phyloP scores from a whole-genome alignment of 495 filamentous ascomycete genomes.

The Penicillium lagena region DNA sequence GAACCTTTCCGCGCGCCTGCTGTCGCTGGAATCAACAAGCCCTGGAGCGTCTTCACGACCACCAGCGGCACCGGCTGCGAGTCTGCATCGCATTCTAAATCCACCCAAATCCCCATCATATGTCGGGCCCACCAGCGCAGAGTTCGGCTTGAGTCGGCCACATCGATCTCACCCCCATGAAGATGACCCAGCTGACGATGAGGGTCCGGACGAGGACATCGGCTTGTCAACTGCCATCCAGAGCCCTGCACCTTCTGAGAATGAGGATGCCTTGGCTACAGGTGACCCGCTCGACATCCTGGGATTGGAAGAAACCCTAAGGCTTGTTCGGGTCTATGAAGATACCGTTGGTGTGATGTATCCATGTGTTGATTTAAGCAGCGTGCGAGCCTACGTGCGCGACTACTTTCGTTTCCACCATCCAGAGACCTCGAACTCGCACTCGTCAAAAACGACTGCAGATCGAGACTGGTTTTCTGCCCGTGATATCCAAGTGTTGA shows the following conservation, averaged over 20 bases:
- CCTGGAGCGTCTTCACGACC: not conserved
- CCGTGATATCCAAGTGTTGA: slow-evolving; percentile 63
- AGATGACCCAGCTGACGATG: not conserved
- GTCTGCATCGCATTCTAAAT: slow-evolving; percentile 30
- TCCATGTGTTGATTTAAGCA: slow-evolving; percentile 66
- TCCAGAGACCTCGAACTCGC: slow-evolving; percentile 22
- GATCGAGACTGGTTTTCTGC: slow-evolving; percentile 54
- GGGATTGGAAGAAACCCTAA: slow-evolving; percentile 55
- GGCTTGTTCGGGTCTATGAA: slow-evolving; percentile 64
- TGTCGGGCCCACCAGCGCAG: slow-evolving; percentile 36
- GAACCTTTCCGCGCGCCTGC: slow-evolving; percentile 25
- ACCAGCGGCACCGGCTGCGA: not conserved
- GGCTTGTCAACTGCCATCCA: slow-evolving; percentile 12
- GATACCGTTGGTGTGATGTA: slow-evolving; percentile 82
- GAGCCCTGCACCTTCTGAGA: slow-evolving; percentile 15
- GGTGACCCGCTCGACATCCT: slow-evolving; percentile 16
- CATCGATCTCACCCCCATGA: not conserved
- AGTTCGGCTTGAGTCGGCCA: slow-evolving; percentile 28
- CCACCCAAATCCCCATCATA: slow-evolving; percentile 30
- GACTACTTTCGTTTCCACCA: slow-evolving; percentile 41
- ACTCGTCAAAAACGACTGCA: slow-evolving; percentile 43
- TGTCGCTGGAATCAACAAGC: slow-evolving; percentile 20
- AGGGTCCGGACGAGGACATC: slow-evolving; percentile 7
- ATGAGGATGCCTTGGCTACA: not conserved
- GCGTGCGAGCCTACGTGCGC: slow-evolving; percentile 38